Percentiles rank a stretch among this genome's conserved stretches.
Conservation (phyloP, 495 filamentous ascomycete genomes). For the Tuber indicum region DNA sequence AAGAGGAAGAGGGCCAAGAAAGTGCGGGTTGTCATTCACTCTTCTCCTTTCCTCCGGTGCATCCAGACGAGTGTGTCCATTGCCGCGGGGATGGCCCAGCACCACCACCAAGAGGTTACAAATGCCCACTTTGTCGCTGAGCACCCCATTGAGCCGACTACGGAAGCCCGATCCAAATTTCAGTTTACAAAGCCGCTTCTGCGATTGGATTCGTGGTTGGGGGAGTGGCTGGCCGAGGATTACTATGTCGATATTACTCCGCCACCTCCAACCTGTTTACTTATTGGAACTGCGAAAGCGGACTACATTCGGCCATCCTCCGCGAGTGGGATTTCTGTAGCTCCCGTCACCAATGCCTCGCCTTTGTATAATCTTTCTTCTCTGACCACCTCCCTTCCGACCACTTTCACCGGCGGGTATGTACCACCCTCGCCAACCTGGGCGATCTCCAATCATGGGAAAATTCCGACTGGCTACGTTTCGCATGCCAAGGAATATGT, state of each 20-base stretch:
- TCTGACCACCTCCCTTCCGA: conserved; percentile 20
- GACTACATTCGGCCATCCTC: conserved; percentile 37
- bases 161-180: conserved; percentile 30
- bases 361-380: conserved; percentile 32
- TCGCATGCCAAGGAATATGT: conserved; percentile 83
- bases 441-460: conserved; percentile 68
- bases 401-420: conserved; percentile 49
- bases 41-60: conserved; percentile 85
- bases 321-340: conserved; percentile 1
- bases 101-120: conserved; percentile 44
- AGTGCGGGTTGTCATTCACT: conserved; percentile 80
- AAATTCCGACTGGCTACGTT: conserved; percentile 82
- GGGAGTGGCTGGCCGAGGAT: conserved; percentile 88
- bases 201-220: conserved; percentile 84
- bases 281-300: conserved; percentile 80
- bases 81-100: conserved; percentile 75
- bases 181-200: conserved; percentile 53
- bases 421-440: conserved; percentile 71
- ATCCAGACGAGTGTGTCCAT: conserved; percentile 88
- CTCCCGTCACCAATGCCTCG: conserved; percentile 12
- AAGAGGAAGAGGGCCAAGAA: conserved; percentile 49
- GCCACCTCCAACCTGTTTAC: conserved; percentile 74
- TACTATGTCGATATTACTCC: conserved; percentile 91
- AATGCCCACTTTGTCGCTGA: conserved; percentile 31
- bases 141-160: conserved; percentile 29